These are phyloP conservation scores for Penicillium concentricum DNA, from an alignment of 2,329 filamentous ascomycete genomes.

Conservation along the genomic window DNA sequence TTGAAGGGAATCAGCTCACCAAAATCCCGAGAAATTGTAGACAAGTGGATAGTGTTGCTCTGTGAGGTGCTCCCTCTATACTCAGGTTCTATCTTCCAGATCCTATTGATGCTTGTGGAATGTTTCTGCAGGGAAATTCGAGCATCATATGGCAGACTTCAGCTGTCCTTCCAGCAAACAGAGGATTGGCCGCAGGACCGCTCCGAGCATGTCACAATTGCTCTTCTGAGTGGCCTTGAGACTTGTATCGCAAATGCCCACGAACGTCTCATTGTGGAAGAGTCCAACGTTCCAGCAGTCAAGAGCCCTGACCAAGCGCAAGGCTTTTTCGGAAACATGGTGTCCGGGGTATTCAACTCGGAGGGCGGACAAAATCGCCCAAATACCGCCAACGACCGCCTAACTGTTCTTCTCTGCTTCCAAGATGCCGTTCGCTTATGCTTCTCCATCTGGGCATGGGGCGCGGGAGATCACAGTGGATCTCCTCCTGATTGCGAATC, in stretches of 20 bases:
- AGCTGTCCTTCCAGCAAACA: conserved; percentile 47
- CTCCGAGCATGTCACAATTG: conserved; percentile 64
- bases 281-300: conserved; percentile 63
- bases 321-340: conserved; percentile 91
- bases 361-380: conserved; percentile 75
- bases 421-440: conserved; percentile 93
- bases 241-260: conserved; percentile 85
- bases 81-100: conserved; percentile 80
- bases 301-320: conserved; percentile 83
- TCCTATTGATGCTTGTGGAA: conserved; percentile 85
- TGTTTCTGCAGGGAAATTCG: conserved; percentile 80
- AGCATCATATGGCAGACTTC: conserved; percentile 68
- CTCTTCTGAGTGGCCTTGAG: conserved; percentile 89
- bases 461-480: conserved; percentile 52
- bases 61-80: conserved; percentile 82
- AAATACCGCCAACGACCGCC: conserved; percentile 83
- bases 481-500: conserved; percentile 63
- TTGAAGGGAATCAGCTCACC: conserved; percentile 75
- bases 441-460: conserved; percentile 95
- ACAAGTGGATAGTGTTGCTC: conserved; percentile 88
- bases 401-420: conserved; percentile 93
- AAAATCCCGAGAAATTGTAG: conserved; percentile 72
- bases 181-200: conserved; percentile 42
- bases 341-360: conserved; percentile 82
- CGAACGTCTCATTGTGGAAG: conserved; percentile 74